Percentiles rank a stretch among this genome's conserved stretches.
Conservation (phyloP, 1,284 basidiomycete genomes). For the Cerrena zonata region DNA sequence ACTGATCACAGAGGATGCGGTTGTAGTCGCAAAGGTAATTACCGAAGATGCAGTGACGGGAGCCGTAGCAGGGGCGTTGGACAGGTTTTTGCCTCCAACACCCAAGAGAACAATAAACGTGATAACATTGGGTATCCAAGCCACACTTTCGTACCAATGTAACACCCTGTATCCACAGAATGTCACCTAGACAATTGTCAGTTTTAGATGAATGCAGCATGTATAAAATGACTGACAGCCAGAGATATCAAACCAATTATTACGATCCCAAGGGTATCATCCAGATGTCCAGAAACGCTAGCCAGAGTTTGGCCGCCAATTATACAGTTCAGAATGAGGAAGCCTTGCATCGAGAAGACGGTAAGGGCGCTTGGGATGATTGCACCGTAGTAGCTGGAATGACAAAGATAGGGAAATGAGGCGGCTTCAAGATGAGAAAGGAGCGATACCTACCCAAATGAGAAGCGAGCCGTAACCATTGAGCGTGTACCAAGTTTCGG, state of each 20-base stretch:
- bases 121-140: constrained; percentile 66
- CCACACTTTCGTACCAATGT: constrained; percentile 57
- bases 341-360: constrained; percentile 62
- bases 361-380: constrained; percentile 63
- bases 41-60: constrained; percentile 18
- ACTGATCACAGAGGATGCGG: constrained; percentile 44
- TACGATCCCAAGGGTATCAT: constrained; percentile 67
- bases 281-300: constrained; percentile 48
- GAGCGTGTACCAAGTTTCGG: constrained; percentile 58
- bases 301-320: constrained; percentile 71
- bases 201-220: not conserved
- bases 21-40: constrained; percentile 26
- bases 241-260: constrained; percentile 70
- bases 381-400: constrained; percentile 51
- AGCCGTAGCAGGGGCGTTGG: constrained; percentile 23
- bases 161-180: constrained; percentile 63
- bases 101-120: constrained; percentile 64
- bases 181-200: constrained; percentile 31
- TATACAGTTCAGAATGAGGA: constrained; percentile 69
- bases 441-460: constrained; percentile 36
- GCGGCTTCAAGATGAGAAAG: not conserved
- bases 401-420: not conserved
- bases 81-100: constrained; percentile 47
- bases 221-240: constrained; percentile 34
- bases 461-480: constrained; percentile 60